Evolutionary conservation across 2,329 filamentous ascomycete species (phyloP).

Genomic region (Ophiocordyceps camponoti-leonardi): DNA sequence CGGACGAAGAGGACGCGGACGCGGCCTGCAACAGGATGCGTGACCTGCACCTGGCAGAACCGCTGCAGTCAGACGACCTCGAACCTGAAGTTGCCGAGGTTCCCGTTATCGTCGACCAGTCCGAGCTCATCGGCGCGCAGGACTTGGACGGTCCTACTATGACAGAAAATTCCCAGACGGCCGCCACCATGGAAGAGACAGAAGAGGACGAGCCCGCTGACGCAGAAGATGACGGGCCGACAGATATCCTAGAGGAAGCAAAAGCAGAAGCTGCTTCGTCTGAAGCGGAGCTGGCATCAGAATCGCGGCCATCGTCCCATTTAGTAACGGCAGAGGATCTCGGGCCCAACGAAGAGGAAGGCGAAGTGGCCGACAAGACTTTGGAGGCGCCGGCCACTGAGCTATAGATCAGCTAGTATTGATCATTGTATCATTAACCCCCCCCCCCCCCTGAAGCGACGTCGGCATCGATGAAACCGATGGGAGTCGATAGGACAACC

Average conservation of each 20-base stretch:
- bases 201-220: background rate
- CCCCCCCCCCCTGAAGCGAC: background rate
- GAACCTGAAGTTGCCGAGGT: conserved; percentile 22
- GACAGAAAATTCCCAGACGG: background rate
- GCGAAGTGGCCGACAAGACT: background rate
- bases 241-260: background rate
- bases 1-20: conserved; percentile 54
- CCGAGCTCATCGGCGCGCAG: conserved; percentile 7
- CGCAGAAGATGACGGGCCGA: background rate
- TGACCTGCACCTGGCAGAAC: conserved; percentile 26
- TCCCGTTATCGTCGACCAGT: conserved; percentile 23
- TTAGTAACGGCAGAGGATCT: background rate
- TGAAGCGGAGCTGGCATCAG: background rate
- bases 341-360: background rate
- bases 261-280: background rate
- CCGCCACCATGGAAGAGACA: background rate
- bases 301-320: background rate
- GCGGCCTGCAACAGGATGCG: conserved; percentile 28
- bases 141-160: conserved; percentile 2
- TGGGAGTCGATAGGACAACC: background rate
- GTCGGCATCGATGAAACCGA: background rate
- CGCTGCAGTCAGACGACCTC: conserved; percentile 31
- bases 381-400: background rate
- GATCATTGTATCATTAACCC: background rate
- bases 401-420: background rate